Base-by-base conservation (phyloP, 345 rosid genomes). In the Turnera subulata region DNA sequence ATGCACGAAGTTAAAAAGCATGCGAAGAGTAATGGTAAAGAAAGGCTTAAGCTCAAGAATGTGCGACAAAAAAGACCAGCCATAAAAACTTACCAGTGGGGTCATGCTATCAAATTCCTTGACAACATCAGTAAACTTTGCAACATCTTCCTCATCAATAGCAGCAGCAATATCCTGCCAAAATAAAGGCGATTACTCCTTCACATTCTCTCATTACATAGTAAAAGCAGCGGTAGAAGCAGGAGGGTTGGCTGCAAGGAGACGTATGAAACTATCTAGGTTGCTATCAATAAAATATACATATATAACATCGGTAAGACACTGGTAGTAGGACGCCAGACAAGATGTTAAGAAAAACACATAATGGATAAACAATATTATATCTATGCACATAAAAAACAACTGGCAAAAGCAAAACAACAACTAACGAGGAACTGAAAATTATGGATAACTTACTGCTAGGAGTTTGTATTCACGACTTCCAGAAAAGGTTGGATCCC, bases 81-180 rank as follows among this genome's bases (percentile, higher is more conserved):
- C 8, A 63, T 47, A 65, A 19, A 59, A 40, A 48, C 17, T 25
- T 84, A 94, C 99, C 97, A 94, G 74, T 2, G 96, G 87, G 58
- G 97, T 89, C 99, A 94, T 94, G 88, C 97, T 81, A 64, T 94
- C 97, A 56, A 80, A 94, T 72, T 94, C 99, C 89, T 94, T 90
- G 37, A 94, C 80, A 61, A 77, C 89, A 42, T 85, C 92, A 25
- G 96, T 88, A 66, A 94, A 94, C 77, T 84, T 84, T 21, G 77
- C 74, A n/a, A 90, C 58, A 62, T 94, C 99, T 82, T 94, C 99
- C 76, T 94, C 99, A 59, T 94, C 97, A 15, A 90, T 68, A 20
- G 96, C 85, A 74, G 88, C 63, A 51, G 96, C 87, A 68, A 90
- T 76, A 60, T 85, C 96, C 97, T 94, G 75, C 51, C 59, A 17